phyloP scores from a whole-genome alignment of 306 rosid species.

The Vigna unguiculata region DNA sequence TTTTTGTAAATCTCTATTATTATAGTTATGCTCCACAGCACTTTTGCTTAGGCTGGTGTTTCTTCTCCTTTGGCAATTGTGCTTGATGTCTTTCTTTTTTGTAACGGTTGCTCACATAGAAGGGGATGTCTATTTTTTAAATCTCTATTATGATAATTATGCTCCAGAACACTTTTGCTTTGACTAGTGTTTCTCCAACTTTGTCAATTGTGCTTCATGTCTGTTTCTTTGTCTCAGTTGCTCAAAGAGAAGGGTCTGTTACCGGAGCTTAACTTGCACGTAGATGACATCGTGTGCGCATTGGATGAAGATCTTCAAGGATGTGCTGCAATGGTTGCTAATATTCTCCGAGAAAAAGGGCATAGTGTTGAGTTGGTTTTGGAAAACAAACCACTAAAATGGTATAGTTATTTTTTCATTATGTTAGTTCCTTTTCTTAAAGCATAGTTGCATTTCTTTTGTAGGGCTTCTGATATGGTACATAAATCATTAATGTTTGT shows the following conservation, averaged over 20 bases:
- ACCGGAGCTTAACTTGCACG: slow-evolving; percentile 69
- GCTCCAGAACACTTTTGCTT: not conserved
- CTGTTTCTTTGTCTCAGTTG: slow-evolving; percentile 57
- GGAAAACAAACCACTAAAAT: slow-evolving; percentile 93
- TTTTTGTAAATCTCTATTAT: not conserved
- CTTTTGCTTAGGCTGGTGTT: slow-evolving; percentile 24
- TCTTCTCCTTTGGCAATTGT: not conserved
- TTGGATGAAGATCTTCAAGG: slow-evolving; percentile 92
- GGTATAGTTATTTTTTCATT: slow-evolving; percentile 52
- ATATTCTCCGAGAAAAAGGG: slow-evolving; percentile 76
- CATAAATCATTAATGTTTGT: slow-evolving; percentile 26
- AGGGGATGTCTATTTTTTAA: not conserved
- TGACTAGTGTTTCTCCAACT: slow-evolving; percentile 2
- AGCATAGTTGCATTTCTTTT: slow-evolving; percentile 15
- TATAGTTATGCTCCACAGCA: not conserved
- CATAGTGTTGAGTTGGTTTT: slow-evolving; percentile 87
- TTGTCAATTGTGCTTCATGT: slow-evolving; percentile 9
- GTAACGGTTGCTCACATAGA: no score
- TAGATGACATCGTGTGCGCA: slow-evolving; percentile 83
- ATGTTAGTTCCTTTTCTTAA: slow-evolving; percentile 17
- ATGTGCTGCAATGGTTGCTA: slow-evolving; percentile 84
- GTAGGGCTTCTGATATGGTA: slow-evolving; percentile 35
- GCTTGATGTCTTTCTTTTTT: no score
- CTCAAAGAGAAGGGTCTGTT: slow-evolving; percentile 91
- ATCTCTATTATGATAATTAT: not conserved